These are phyloP conservation scores for Candida easanensis DNA, from an alignment of 805 yeast species.

Conservation along the genomic window DNA sequence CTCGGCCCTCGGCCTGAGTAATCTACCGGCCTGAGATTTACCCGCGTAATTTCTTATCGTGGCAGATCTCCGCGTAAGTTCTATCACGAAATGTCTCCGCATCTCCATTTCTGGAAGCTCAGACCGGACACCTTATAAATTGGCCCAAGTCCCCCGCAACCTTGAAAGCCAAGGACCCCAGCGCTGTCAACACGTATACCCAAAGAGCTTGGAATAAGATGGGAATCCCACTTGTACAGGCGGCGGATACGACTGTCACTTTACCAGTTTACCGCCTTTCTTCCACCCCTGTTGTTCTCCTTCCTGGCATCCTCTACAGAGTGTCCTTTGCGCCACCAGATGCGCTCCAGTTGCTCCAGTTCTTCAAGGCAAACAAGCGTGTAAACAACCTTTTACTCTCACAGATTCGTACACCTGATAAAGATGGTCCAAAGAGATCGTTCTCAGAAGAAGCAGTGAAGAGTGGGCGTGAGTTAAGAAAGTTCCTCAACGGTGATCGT, in stretches of 20 bases:
- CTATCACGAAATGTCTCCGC: background rate
- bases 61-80: background rate
- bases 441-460: constrained; percentile 15
- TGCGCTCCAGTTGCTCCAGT: constrained; percentile 45
- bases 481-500: constrained; percentile 20
- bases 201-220: background rate
- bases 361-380: constrained; percentile 30
- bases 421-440: background rate
- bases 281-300: constrained; percentile 37
- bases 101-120: background rate
- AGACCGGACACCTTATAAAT: background rate
- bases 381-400: constrained; percentile 25
- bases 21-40: background rate
- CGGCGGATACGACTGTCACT: constrained; percentile 5
- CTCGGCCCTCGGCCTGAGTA: too few relatives aligned
- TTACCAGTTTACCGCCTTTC: constrained; percentile 24
- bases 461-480: constrained; percentile 21
- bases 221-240: constrained; percentile 3
- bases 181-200: background rate
- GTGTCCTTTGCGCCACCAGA: constrained; percentile 47
- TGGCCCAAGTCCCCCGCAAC: background rate
- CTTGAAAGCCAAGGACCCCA: background rate
- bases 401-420: constrained; percentile 1
- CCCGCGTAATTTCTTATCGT: background rate
- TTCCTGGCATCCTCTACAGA: constrained; percentile 63